phyloP scores from a whole-genome alignment of 768 basidiomycete species.

The Trametes maxima region DNA sequence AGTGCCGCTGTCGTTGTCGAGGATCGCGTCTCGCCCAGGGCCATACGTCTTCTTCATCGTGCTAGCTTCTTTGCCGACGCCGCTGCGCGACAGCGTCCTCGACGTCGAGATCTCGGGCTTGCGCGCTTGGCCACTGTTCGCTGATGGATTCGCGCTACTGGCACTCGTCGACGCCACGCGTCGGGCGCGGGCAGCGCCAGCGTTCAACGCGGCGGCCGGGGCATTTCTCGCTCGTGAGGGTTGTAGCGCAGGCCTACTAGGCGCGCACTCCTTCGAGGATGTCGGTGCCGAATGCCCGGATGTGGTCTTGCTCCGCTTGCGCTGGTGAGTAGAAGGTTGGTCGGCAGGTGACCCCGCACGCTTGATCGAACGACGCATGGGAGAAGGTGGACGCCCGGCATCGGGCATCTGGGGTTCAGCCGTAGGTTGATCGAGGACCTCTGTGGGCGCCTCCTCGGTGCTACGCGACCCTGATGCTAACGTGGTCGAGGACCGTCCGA shows the following conservation, averaged over 20 bases:
- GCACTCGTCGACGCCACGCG: slow-evolving; percentile 17
- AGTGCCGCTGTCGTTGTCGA: background rate
- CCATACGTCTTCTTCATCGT: background rate
- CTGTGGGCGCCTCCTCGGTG: slow-evolving; percentile 9
- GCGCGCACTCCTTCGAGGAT: slow-evolving; percentile 10
- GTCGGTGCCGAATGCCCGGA: slow-evolving; percentile 16
- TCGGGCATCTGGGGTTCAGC: slow-evolving; percentile 11
- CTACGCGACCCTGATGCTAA: slow-evolving; percentile 2
- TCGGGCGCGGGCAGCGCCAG: slow-evolving; percentile 13
- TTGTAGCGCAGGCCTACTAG: slow-evolving; percentile 19
- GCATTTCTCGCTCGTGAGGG: slow-evolving; percentile 25
- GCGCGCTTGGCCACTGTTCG: slow-evolving; percentile 12
- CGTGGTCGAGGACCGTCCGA: background rate
- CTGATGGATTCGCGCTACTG: slow-evolving; percentile 12
- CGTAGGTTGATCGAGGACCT: slow-evolving; percentile 7
- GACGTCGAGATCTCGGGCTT: slow-evolving; percentile 3
- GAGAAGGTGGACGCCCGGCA: slow-evolving; percentile 34
- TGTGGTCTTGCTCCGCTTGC: slow-evolving; percentile 38
- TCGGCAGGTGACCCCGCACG: slow-evolving; percentile 40
- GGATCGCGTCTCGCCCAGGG: background rate
- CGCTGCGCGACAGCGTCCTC: slow-evolving; percentile 10
- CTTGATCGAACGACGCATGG: slow-evolving; percentile 49
- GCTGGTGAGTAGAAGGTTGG: slow-evolving; percentile 24
- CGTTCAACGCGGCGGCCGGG: slow-evolving; percentile 13
- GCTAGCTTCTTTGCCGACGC: slow-evolving; percentile 6